Base-by-base conservation (phyloP, 805 yeast species). In the Nakazawaea siamensis region DNA sequence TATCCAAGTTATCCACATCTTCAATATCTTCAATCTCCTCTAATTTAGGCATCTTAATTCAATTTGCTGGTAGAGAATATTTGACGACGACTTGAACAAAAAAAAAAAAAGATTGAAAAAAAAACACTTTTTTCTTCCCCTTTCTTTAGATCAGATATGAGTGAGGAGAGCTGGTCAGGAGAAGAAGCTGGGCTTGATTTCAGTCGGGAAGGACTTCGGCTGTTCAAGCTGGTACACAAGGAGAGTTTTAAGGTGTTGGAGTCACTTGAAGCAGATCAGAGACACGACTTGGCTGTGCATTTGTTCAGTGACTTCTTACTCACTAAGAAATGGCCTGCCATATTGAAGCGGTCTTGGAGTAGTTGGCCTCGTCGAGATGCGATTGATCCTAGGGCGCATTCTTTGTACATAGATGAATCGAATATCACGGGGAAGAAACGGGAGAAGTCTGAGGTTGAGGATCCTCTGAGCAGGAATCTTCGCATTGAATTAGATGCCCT, bases 1-100 rank as follows among this genome's bases (percentile, higher is more conserved):
- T 80, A 49, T 90, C 96, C 76, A 86, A 66, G 61, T 87, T 79
- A 52, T 88, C 97, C 58, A 90, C 76, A 48, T 80, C 88, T 44
- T 84, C 94, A 50, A 76, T 82, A 53, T 80, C 87, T 38, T 64
- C 66, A 39, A 82, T 76, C 47, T 81, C 88, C 54, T 82, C 94
- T 37, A 82, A 54, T 23, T 62, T 64, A 10, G 94, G 92, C 78
- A 76, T 77, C 29, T 51, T 59, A n/a, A 43, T 25, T 10, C 12
- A 18, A 23, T 18, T 24, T 11, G 25, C 11, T 32, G 18, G 17
- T 8, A 11, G 13, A n/a, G n/a, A n/a, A n/a, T n/a, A n/a, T n/a
- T n/a, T n/a, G n/a, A n/a, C n/a, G n/a, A n/a, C n/a, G n/a, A n/a
- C n/a, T n/a, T n/a, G n/a, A n/a, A n/a, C n/a, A n/a, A n/a, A n/a